Percentiles rank a stretch among this genome's conserved stretches.
phyloP scores from a whole-genome alignment of 805 yeast genomes.

The Cyberlindnera xishuangbannaensis region DNA sequence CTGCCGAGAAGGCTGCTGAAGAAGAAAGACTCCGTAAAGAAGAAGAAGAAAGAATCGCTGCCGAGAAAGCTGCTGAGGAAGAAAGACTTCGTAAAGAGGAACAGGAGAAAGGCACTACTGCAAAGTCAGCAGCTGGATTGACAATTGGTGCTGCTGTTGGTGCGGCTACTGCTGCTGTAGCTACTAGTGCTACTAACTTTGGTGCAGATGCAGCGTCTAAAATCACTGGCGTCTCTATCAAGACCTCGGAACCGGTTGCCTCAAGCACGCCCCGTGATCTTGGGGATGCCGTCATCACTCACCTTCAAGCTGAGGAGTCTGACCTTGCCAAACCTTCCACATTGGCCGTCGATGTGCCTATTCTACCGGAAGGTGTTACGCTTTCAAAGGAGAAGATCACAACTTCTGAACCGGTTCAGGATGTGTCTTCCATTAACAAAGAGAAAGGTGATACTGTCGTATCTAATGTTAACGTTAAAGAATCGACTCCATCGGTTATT shows the following conservation, averaged over 20 bases:
- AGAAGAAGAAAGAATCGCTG: too few species aligned
- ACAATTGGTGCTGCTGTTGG: conserved; percentile 11
- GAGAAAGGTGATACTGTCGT: neutral
- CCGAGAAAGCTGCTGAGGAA: neutral
- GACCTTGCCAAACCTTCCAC: neutral
- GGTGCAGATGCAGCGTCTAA: too few species aligned
- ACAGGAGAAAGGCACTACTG: too few species aligned
- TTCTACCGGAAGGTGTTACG: neutral
- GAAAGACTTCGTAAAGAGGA: too few species aligned
- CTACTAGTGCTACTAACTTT: conserved; percentile 11
- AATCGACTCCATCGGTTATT: neutral
- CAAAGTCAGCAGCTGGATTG: conserved; percentile 1
- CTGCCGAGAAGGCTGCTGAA: too few species aligned
- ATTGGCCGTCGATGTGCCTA: neutral
- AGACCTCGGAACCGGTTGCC: conserved; percentile 2
- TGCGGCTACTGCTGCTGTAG: conserved; percentile 14
- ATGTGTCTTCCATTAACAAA: neutral
- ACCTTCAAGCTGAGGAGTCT: neutral
- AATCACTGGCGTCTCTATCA: conserved; percentile 10
- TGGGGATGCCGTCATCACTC: conserved; percentile 1
- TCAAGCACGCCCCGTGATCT: neutral
- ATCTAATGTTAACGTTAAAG: neutral
- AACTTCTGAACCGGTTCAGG: neutral
- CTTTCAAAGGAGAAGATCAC: neutral
- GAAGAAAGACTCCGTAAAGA: too few species aligned